Evolutionary conservation across 768 basidiomycete genomes (phyloP), one percentile per base, ranked within the genome.

Genomic region (Thelephora ganbajun): DNA sequence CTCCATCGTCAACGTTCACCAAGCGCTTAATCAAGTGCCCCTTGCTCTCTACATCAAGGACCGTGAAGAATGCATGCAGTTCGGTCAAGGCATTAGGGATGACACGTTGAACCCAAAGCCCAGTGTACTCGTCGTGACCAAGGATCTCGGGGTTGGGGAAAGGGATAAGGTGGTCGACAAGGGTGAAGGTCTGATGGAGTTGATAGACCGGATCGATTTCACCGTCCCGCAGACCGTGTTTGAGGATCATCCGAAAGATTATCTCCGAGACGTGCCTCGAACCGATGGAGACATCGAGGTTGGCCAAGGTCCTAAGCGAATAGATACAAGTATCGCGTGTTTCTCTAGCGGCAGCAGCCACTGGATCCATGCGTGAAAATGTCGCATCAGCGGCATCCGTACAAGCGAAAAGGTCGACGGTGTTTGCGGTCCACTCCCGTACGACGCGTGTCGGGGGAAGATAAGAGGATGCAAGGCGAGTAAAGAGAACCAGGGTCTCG

Each of bases 91-190:
- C 59, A 23, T 65, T 70, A 2, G 83, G 80, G 13, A 88, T 62
- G 11, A 82, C 73, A 9, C 59, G 60, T 5, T 66, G 65, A 1
- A 73, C 59, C 80, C 79, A 84, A 49, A 61, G 52, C 5, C 67
- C 57, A n/a, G 56, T 57, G 9, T 65, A 64, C 33, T 64, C 64
- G 34, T 65, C 61, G 14, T 18, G 39, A 5, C 22, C 39, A 14
- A 22, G 22, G 22, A 22, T 22, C 16, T 53, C 54, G 12, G 44
- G 45, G 36, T 52, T 56, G 43, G 50, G 46, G 43, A 52, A 54
- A 1, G 81, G 80, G 1, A 87, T 63, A 30, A 85, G 58, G 46
- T 66, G 64, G 53, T 81, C 74, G 37, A 85, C 53, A 43, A 89
- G 66, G 41, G 64, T 61, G 54, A 74, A 76, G 2, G 76, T 63